Conservation (phyloP, 345 rosid genomes). For the Geranium rotundifolium region DNA sequence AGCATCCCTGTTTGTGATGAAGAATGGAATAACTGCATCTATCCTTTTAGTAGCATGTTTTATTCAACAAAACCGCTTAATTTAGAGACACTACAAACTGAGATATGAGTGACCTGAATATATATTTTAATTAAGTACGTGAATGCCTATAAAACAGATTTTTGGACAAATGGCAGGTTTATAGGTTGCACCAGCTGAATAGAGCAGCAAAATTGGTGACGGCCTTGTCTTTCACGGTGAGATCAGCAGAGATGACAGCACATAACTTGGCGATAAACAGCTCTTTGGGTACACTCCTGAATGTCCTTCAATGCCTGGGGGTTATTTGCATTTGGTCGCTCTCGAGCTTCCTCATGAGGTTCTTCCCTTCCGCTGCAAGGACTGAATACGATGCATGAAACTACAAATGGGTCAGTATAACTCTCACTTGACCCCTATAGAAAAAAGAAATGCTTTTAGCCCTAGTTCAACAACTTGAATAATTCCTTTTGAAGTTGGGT, state of each 20-base stretch:
- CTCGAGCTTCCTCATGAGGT: slow-evolving; percentile 81
- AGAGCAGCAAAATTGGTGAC: slow-evolving; percentile 94
- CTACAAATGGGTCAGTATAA: not conserved
- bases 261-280: slow-evolving; percentile 83
- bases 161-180: slow-evolving; percentile 42
- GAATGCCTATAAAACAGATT: not conserved
- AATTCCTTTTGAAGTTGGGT: too few species aligned
- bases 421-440: not conserved
- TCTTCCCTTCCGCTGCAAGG: slow-evolving; percentile 31
- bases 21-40: not conserved
- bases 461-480: not conserved
- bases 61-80: slow-evolving; percentile 1
- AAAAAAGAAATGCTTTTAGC: not conserved
- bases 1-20: not conserved
- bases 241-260: slow-evolving; percentile 75
- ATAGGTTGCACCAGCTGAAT: slow-evolving; percentile 91
- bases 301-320: slow-evolving; percentile 82
- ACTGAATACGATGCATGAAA: slow-evolving; percentile 8
- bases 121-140: not conserved
- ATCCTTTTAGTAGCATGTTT: not conserved
- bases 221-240: slow-evolving; percentile 79
- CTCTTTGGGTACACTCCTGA: slow-evolving; percentile 69
- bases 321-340: slow-evolving; percentile 92
- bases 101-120: not conserved
- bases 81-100: not conserved